phyloP scores from a whole-genome alignment of 1,139 yeast genomes.

The Geotrichum bryndzae region DNA sequence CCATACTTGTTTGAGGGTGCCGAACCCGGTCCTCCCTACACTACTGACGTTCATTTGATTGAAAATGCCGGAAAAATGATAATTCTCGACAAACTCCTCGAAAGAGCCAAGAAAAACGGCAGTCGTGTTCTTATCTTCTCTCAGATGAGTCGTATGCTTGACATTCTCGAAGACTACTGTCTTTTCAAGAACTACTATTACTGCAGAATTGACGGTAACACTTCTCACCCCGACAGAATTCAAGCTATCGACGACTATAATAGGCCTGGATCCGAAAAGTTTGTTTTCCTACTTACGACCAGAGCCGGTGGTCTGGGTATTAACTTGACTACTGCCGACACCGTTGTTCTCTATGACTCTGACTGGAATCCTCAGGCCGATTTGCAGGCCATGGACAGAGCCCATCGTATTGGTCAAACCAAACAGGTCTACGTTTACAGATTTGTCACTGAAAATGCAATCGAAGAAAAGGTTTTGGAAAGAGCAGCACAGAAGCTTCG shows the following conservation, averaged over 20 bases:
- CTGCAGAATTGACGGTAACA: constrained; percentile 92
- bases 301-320: constrained; percentile 99
- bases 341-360: constrained; percentile 83
- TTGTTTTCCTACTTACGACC: constrained; percentile 81
- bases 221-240: constrained; percentile 89
- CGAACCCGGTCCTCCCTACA: constrained; percentile 97
- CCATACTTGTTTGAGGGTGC: constrained; percentile 97
- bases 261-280: constrained; percentile 73
- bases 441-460: constrained; percentile 91
- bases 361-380: constrained; percentile 99
- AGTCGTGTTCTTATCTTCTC: constrained; percentile 88
- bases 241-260: constrained; percentile 89
- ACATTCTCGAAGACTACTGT: constrained; percentile 90
- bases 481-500: constrained; percentile 92
- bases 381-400: constrained; percentile 97
- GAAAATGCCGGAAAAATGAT: constrained; percentile 87
- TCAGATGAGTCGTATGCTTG: constrained; percentile 90
- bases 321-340: constrained; percentile 87
- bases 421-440: constrained; percentile 90
- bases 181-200: constrained; percentile 74
- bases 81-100: constrained; percentile 74
- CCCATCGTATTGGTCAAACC: constrained; percentile 96
- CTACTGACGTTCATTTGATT: constrained; percentile 91
- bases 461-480: constrained; percentile 92
- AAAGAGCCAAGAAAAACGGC: constrained; percentile 67